Base-by-base conservation (phyloP, 108 stramenopile genomes). In the Thalassiosira profunda region DNA sequence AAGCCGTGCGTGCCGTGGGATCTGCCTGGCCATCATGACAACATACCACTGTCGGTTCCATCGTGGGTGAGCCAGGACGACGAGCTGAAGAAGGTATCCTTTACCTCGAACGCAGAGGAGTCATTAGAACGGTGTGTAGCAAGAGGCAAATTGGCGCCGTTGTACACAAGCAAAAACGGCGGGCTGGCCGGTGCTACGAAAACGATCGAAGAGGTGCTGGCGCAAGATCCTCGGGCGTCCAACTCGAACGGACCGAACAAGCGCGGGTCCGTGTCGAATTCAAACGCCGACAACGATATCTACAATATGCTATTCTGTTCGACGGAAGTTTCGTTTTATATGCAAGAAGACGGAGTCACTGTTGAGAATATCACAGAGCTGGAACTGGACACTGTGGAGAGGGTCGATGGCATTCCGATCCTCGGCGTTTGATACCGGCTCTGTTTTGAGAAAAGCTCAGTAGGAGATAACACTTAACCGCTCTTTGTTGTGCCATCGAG, bases 1-100 rank as follows among this genome's bases (percentile, higher is more conserved):
- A 98, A 98, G 65, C 97, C 97, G 1, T 90, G 70, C 51, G 92
- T 96, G 1, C 93, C 92, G 11, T 92, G 90, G 90, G 86, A 72
- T 67, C 58, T 89, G 51, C 92, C 92, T n/a, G 79, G 82, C 4
- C 67, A 79, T 55, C 57, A 57, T 53, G 68, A 82, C 45, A 52
- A 69, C 25, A 12, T 45, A 0, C 51, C 65, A 11, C 33, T 76
- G 14, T 26, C 35, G 9, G 85, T 93, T 28, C 88, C 91, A 8
- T 34, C 67, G 8, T 90, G 87, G 88, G 88, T 93, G 3, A 80
- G 76, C 61, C 73, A 79, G 49, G 82, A 86, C 30, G 82, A 90
- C 47, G 84, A 80, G 18, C 38, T 92, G 5, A 46, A 76, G 37
- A 54, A 45, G 1, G 88, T 92, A 2, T 58, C 72, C 41, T 92